These are phyloP conservation scores for Cyclaneusma minus DNA, from an alignment of 2,329 filamentous ascomycete genomes.

Conservation along the genomic window DNA sequence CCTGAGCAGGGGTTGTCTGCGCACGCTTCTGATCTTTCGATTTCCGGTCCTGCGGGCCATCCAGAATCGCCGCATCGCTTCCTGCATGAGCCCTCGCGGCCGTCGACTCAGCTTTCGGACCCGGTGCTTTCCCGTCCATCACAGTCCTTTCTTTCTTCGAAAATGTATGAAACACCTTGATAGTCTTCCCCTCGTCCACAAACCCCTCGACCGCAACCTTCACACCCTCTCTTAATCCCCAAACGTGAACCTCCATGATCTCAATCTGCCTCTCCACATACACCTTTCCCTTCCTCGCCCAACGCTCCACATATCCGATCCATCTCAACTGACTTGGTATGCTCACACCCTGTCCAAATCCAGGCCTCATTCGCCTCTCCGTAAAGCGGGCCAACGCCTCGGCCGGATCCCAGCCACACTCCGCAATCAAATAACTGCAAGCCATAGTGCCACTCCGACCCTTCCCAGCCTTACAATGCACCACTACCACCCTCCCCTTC, in stretches of 20 bases:
- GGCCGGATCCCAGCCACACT: conserved; percentile 55
- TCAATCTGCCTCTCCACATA: conserved; percentile 77
- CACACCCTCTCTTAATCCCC: conserved; percentile 76
- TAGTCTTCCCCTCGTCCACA: conserved; percentile 75
- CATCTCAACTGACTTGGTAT: conserved; percentile 87
- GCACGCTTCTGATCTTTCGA: no score
- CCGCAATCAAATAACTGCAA: conserved; percentile 79
- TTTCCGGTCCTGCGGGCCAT: no score
- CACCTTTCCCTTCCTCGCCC: conserved; percentile 58
- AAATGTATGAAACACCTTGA: conserved; percentile 74
- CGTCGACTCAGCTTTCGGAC: no score
- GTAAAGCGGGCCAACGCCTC: conserved; percentile 58
- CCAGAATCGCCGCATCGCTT: no score
- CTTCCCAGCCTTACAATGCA: conserved; percentile 96
- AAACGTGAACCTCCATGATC: conserved; percentile 76
- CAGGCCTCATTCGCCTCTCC: conserved; percentile 71
- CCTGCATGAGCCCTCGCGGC: no score
- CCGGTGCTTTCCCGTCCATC: conserved; percentile 40
- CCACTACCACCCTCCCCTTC: conserved; percentile 55
- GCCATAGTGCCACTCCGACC: conserved; percentile 78
- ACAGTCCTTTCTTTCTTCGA: conserved; percentile 54
- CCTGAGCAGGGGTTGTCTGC: neutral
- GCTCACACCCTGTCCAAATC: conserved; percentile 77
- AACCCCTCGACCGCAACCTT: conserved; percentile 78
- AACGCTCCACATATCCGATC: conserved; percentile 77